A percentile compares a stretch with the other conserved stretches of the same genome.
Conservation (phyloP, 2,329 filamentous ascomycete genomes). For the Fusarium staphyleae region DNA sequence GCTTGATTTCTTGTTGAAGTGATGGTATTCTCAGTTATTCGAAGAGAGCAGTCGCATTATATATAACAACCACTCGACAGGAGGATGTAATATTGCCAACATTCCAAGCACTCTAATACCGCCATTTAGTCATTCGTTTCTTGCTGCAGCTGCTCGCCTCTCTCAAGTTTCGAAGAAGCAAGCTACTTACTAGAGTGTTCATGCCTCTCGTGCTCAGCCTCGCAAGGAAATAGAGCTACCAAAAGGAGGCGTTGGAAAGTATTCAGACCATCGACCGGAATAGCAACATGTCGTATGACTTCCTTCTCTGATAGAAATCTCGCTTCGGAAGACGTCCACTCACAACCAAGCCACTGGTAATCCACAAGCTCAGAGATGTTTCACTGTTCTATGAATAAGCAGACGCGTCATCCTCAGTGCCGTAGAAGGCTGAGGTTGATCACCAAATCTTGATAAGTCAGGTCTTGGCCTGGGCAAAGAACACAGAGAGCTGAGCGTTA, state of each 20-base stretch:
- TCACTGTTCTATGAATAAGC: background rate
- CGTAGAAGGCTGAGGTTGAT: conserved; percentile 7
- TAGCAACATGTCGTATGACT: conserved; percentile 36
- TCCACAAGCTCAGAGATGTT: background rate
- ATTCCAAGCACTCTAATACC: background rate
- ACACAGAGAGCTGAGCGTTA: background rate
- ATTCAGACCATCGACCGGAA: conserved; percentile 13
- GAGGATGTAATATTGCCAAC: background rate
- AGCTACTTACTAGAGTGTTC: background rate
- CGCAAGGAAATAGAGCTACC: conserved; percentile 6
- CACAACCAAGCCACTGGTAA: conserved; percentile 16
- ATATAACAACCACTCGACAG: conserved; percentile 1
- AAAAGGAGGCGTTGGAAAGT: background rate
- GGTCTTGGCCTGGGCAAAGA: background rate
- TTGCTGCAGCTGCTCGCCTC: background rate
- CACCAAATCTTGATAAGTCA: background rate
- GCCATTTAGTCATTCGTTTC: background rate
- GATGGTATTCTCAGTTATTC: background rate
- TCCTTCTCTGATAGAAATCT: background rate
- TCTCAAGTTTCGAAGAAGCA: background rate
- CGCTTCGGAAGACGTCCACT: background rate
- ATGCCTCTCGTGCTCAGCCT: conserved; percentile 17
- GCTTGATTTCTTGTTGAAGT: background rate
- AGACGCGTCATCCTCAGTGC: conserved; percentile 22
- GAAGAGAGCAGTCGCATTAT: conserved; percentile 7